Evolutionary conservation across 2,329 filamentous ascomycete species (phyloP), one percentile per base, ranked within the genome.

Genomic region (Cladosporium sp.): DNA sequence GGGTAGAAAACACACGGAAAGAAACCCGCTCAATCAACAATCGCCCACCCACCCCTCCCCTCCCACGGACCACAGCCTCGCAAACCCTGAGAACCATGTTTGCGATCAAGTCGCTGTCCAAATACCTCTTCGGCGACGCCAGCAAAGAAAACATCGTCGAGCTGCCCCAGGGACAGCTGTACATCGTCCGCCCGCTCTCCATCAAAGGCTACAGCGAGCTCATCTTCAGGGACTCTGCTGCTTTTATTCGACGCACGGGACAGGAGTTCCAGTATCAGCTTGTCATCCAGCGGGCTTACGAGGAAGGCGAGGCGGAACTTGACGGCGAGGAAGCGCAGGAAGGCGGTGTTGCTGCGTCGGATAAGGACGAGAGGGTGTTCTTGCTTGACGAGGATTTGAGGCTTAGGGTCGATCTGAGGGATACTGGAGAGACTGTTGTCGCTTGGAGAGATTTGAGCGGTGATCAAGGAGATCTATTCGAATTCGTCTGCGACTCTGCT

Each of bases 141-240:
- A 90, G 86, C 73, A 93, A 97, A 75, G 92, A 97, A 79, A 89
- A 91, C 50, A 86, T 99, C 72, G 91, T 96, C 76, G 92, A 97
- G 73, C 87, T 99, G 43, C 87, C 92, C 15, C 92, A 97, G 75
- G 94, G 94, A 72, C 92, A 97, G 75, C 90, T 99, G 45, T 99
- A 97, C 75, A 88, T 99, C 66, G 94, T 99, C 68, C 90, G 94
- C 68, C 94, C 94, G 11, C 84, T 91, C 51, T 97, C 93, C 7
- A 92, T 93, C 59, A 99, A 99, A 75, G 94, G 94, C 65, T 97
- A 97, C 74, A 97, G 93, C 1, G 94, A 99, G 76, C 91, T 97
- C 72, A 70, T 99, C 76, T 99, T 97, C 82, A 96, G 94, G 75
- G 94, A 99, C 85, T 89, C 92, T 39, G 89, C 91, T 49, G 91